Evolutionary conservation across 495 filamentous ascomycete genomes (phyloP).

Genomic region (Cryomyces minteri): DNA sequence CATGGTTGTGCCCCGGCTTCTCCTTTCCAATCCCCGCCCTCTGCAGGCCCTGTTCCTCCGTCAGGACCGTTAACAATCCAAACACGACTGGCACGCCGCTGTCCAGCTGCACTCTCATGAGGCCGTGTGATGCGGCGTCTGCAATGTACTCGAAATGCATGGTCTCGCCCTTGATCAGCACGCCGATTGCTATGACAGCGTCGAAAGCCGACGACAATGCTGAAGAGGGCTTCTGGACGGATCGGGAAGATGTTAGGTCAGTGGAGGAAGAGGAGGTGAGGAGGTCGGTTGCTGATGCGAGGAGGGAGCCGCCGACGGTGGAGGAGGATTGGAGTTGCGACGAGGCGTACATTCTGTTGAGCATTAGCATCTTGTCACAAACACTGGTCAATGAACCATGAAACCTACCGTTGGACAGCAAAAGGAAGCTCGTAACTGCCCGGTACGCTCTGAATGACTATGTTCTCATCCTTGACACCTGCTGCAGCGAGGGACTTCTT

Average conservation of each 20-base stretch:
- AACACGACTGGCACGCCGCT: conserved; percentile 78
- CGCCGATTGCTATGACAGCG: conserved; percentile 86
- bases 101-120: conserved; percentile 90
- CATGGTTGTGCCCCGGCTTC: conserved; percentile 23
- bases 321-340: conserved; percentile 63
- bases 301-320: conserved; percentile 31
- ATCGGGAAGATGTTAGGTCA: conserved; percentile 30
- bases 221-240: conserved; percentile 12
- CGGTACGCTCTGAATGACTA: conserved; percentile 73
- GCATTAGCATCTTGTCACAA: background rate
- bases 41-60: conserved; percentile 68
- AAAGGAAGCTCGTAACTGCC: conserved; percentile 87
- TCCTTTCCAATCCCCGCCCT: conserved; percentile 49
- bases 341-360: conserved; percentile 55
- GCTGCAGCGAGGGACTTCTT: conserved; percentile 40
- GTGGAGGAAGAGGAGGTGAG: conserved; percentile 44
- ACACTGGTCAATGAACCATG: background rate
- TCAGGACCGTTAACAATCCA: conserved; percentile 77
- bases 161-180: conserved; percentile 93
- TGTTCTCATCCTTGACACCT: conserved; percentile 76
- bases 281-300: conserved; percentile 58
- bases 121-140: conserved; percentile 71
- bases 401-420: conserved; percentile 56
- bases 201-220: conserved; percentile 51
- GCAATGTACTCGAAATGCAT: conserved; percentile 98